phyloP scores from a whole-genome alignment of 2,329 filamentous ascomycete species.

The Hypoxylon sp. region DNA sequence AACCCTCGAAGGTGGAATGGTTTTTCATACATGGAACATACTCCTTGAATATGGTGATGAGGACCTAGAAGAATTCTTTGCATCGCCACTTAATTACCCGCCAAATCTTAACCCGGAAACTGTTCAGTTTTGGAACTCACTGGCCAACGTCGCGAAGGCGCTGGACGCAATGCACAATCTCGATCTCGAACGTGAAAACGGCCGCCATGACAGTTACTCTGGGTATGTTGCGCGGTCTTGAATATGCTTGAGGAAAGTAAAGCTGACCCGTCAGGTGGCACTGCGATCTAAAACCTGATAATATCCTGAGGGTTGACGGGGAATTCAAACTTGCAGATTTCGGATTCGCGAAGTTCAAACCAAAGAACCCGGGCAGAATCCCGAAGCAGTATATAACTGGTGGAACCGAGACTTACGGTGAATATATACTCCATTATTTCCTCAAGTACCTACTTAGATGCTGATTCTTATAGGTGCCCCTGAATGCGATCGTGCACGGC shows the following conservation, averaged over 20 bases:
- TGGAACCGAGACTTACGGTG: constrained; percentile 34
- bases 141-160: constrained; percentile 37
- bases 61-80: constrained; percentile 42
- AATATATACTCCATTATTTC: not conserved
- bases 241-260: not conserved
- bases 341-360: constrained; percentile 42
- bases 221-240: constrained; percentile 4
- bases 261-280: constrained; percentile 36
- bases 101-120: constrained; percentile 32
- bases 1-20: constrained; percentile 7
- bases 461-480: constrained; percentile 25
- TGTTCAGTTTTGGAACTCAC: constrained; percentile 32
- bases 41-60: constrained; percentile 39
- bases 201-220: constrained; percentile 17
- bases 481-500: constrained; percentile 25
- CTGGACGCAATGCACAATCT: constrained; percentile 39
- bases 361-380: constrained; percentile 6
- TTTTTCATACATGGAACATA: constrained; percentile 25
- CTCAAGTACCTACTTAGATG: not conserved
- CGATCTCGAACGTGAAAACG: constrained; percentile 27
- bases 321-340: constrained; percentile 48
- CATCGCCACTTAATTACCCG: constrained; percentile 19
- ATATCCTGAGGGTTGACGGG: constrained; percentile 44
- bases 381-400: constrained; percentile 14
- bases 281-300: constrained; percentile 44